Conservation (phyloP, 1,284 basidiomycete species). For the Hypsizygus ulmarius region DNA sequence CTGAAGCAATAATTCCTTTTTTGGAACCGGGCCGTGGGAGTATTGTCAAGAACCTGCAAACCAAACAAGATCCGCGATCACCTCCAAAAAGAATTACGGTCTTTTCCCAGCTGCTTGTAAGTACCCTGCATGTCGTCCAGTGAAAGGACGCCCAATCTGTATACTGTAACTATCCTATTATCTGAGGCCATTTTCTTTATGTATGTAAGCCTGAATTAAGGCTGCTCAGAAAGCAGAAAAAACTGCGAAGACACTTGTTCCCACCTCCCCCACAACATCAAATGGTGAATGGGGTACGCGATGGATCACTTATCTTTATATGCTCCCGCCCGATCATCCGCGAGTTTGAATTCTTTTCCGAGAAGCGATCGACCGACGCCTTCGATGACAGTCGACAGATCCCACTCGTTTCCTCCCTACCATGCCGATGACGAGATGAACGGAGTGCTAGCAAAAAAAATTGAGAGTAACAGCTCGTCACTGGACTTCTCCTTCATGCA, state of each 20-base stretch:
- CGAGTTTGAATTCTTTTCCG: neutral
- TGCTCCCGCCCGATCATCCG: slow-evolving; percentile 10
- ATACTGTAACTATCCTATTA: slow-evolving; percentile 7
- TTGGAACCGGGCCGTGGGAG: slow-evolving; percentile 16
- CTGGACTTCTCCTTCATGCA: neutral
- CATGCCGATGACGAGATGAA: slow-evolving; percentile 10
- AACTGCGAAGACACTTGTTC: no score
- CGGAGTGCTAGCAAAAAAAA: neutral
- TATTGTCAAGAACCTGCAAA: slow-evolving; percentile 10
- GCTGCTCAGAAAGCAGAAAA: neutral
- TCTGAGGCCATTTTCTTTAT: slow-evolving; percentile 14
- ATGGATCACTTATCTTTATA: neutral
- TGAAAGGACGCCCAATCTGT: no score
- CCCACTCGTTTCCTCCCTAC: slow-evolving; percentile 15
- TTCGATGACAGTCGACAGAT: slow-evolving; percentile 22
- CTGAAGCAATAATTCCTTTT: slow-evolving; percentile 24
- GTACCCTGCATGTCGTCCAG: slow-evolving; percentile 13
- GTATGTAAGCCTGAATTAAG: neutral
- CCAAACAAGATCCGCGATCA: slow-evolving; percentile 17
- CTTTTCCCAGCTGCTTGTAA: slow-evolving; percentile 14
- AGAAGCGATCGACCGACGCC: slow-evolving; percentile 3
- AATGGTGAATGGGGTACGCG: no score
- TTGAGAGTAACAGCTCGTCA: neutral
- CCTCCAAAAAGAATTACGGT: neutral
- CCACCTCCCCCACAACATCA: no score